Conservation (phyloP, 805 yeast genomes). For the Saccharomycopsis sp. region DNA sequence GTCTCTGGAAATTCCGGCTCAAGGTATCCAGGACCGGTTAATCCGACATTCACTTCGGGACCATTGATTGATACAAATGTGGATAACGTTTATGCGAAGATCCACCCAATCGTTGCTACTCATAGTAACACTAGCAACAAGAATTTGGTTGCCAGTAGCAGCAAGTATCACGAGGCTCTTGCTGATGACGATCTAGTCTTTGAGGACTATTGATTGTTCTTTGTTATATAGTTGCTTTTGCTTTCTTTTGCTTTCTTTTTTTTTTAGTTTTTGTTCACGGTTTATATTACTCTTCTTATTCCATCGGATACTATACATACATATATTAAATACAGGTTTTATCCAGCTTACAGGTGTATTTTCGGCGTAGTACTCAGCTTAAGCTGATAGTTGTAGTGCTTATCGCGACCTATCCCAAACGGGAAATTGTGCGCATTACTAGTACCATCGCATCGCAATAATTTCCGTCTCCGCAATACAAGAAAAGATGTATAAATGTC, state of each 20-base stretch:
- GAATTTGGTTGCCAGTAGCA: neutral
- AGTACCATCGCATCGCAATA: too few species aligned
- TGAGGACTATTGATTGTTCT: conserved; percentile 4
- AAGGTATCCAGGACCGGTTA: neutral
- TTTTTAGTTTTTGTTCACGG: neutral
- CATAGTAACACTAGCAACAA: neutral
- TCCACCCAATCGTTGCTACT: neutral
- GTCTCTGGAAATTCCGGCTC: neutral
- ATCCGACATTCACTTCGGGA: neutral
- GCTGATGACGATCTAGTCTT: conserved; percentile 4
- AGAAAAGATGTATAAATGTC: too few species aligned
- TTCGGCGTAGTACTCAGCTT: too few species aligned
- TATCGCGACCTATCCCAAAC: neutral
- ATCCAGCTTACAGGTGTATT: too few species aligned
- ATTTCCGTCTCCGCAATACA: too few species aligned
- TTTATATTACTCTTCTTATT: neutral
- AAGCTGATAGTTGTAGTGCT: neutral
- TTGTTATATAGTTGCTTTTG: neutral
- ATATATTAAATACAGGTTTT: neutral
- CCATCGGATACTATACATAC: neutral
- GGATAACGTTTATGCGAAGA: conserved; percentile 8
- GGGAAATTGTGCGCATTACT: neutral
- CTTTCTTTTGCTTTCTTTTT: neutral
- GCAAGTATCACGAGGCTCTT: neutral
- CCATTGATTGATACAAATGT: conserved; percentile 3